Conservation (phyloP, 1,284 basidiomycete genomes). For the Anthracocystis setariae region DNA sequence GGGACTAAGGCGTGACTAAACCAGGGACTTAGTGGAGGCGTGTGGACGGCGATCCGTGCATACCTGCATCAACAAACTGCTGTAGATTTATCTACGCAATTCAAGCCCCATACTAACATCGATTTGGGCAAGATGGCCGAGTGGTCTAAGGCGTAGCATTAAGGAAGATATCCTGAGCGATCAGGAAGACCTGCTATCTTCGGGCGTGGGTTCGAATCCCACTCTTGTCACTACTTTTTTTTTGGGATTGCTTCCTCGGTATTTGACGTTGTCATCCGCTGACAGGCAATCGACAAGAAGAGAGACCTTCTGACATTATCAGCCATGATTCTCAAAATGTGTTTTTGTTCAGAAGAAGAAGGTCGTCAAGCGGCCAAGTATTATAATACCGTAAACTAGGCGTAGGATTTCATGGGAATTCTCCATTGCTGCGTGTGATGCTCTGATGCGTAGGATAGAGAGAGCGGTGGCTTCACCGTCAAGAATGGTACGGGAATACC, state of each 20-base stretch:
- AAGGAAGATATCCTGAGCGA: conserved; percentile 40
- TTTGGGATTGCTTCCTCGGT: not conserved
- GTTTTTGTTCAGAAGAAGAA: too few relatives aligned
- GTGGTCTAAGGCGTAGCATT: conserved; percentile 58
- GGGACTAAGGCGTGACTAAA: not conserved
- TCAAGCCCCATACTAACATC: fast-evolving
- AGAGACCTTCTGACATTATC: too few relatives aligned
- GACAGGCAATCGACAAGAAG: too few relatives aligned
- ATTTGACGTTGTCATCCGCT: not conserved
- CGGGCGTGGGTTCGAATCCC: conserved; percentile 68
- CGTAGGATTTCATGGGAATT: too few relatives aligned
- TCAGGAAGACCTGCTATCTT: conserved; percentile 49
- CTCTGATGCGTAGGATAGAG: too few relatives aligned
- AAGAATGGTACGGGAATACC: too few relatives aligned
- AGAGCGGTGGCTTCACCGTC: too few relatives aligned
- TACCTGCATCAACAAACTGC: not conserved
- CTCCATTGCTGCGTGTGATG: too few relatives aligned
- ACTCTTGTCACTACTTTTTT: conserved; percentile 61
- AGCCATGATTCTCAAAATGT: too few relatives aligned
- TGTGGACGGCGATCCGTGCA: conserved; percentile 30
- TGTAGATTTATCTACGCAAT: not conserved
- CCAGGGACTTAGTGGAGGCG: not conserved
- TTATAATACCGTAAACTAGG: too few relatives aligned
- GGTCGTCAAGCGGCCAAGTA: too few relatives aligned
- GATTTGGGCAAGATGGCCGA: conserved; percentile 49